Evolutionary conservation across 1,284 basidiomycete species (phyloP).

Genomic region (Athelia sp.): DNA sequence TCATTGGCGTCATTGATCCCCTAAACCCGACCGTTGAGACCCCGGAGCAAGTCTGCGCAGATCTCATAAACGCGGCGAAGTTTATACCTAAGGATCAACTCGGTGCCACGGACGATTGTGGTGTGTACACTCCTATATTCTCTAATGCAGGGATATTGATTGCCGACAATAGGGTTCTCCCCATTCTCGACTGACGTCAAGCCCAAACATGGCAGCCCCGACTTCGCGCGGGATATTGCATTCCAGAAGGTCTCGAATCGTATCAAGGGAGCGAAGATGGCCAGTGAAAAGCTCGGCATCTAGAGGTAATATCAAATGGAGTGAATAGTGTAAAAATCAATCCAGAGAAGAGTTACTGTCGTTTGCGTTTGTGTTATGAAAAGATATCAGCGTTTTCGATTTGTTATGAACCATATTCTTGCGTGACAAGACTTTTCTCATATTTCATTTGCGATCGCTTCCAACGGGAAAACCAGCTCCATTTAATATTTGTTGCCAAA

Average conservation of each 20-base stretch:
- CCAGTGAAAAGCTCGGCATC: constrained; percentile 12
- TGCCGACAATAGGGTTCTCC: constrained; percentile 12
- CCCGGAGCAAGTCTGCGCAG: constrained; percentile 11
- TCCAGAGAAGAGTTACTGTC: too few relatives aligned
- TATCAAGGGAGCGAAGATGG: constrained; percentile 13
- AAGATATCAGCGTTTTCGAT: too few relatives aligned
- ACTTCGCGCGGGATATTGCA: constrained; percentile 15
- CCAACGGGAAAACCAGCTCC: too few relatives aligned
- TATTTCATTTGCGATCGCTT: too few relatives aligned
- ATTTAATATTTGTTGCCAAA: too few relatives aligned
- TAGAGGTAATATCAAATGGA: too few relatives aligned
- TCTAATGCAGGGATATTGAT: too few relatives aligned
- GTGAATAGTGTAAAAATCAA: too few relatives aligned
- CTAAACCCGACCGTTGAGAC: constrained; percentile 14
- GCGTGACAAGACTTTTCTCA: too few relatives aligned
- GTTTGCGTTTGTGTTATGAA: too few relatives aligned
- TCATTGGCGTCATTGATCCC: constrained; percentile 15
- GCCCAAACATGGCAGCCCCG: constrained; percentile 13
- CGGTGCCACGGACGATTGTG: constrained; percentile 19
- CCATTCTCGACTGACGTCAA: constrained; percentile 16
- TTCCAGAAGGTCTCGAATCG: constrained; percentile 15
- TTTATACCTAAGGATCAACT: constrained; percentile 15
- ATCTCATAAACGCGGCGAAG: constrained; percentile 12
- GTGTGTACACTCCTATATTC: too few relatives aligned
- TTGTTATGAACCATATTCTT: too few relatives aligned